These are phyloP conservation scores for Trichophyton equinum DNA, from an alignment of 2,329 filamentous ascomycete genomes.

Conservation along the genomic window DNA sequence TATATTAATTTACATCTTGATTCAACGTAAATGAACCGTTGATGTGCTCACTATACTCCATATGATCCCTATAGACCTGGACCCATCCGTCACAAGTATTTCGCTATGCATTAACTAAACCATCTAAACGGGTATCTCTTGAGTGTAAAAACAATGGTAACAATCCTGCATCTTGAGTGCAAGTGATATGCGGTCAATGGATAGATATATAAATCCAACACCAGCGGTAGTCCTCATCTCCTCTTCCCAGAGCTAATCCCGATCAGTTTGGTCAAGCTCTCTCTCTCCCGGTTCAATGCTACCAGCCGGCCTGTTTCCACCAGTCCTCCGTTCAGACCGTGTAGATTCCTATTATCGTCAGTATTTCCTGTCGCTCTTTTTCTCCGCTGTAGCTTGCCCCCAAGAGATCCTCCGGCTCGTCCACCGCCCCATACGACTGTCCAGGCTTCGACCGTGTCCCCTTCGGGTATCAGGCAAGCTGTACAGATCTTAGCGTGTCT, in stretches of 20 bases:
- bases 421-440: constrained; percentile 59
- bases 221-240: constrained; percentile 1
- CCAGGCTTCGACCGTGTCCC: constrained; percentile 50
- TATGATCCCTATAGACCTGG: not conserved
- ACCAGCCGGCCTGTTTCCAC: constrained; percentile 51
- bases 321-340: constrained; percentile 24
- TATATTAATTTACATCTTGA: not conserved
- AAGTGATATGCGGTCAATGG: not conserved
- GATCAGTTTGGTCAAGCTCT: constrained; percentile 54
- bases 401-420: not conserved
- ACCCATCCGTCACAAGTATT: not conserved
- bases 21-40: not conserved
- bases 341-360: not conserved
- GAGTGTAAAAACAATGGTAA: not conserved
- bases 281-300: constrained; percentile 54
- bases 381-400: constrained; percentile 23
- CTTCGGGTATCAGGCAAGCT: constrained; percentile 45
- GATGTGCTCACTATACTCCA: not conserved
- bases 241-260: constrained; percentile 12
- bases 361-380: constrained; percentile 26
- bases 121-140: not conserved
- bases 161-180: not conserved
- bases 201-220: not conserved
- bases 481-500: constrained; percentile 59
- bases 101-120: not conserved